Evolutionary conservation across 2,329 filamentous ascomycete genomes (phyloP).

Genomic region (Verticillium tricorpus): DNA sequence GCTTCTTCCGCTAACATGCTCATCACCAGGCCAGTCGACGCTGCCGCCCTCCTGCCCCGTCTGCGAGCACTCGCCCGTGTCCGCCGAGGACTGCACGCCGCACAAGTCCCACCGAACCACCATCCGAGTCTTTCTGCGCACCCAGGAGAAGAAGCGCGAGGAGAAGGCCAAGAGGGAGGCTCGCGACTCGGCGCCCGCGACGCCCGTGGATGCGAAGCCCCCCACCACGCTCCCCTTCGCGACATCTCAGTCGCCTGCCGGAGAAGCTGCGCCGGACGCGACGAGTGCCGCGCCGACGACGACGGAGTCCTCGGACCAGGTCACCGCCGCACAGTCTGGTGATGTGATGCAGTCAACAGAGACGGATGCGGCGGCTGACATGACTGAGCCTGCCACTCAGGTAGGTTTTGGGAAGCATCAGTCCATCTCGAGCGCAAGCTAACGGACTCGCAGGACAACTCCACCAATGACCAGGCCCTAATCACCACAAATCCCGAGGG

Average conservation of each 20-base stretch:
- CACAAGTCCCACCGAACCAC: conserved; percentile 92
- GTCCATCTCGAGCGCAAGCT: background rate
- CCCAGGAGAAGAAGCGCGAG: conserved; percentile 84
- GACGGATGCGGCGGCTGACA: background rate
- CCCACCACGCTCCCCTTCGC: conserved; percentile 24
- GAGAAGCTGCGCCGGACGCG: conserved; percentile 10
- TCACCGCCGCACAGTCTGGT: background rate
- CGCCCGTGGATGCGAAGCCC: conserved; percentile 35
- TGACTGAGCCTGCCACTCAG: background rate
- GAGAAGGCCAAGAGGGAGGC: conserved; percentile 50
- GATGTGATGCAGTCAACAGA: background rate
- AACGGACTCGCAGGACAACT: background rate
- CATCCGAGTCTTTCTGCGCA: conserved; percentile 85
- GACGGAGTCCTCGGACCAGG: background rate
- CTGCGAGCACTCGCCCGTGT: conserved; percentile 87
- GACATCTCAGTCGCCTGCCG: conserved; percentile 14
- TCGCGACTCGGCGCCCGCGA: conserved; percentile 33
- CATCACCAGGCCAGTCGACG: conserved; percentile 63
- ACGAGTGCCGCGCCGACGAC: background rate
- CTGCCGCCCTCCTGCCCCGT: conserved; percentile 80
- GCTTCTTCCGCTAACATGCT: background rate
- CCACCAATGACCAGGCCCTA: background rate
- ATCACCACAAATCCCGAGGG: background rate
- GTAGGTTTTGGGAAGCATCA: background rate
- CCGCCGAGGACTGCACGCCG: conserved; percentile 78